Percentiles rank a stretch among this genome's conserved stretches.
Evolutionary conservation across 495 filamentous ascomycete genomes (phyloP).

Genomic region (Talaromyces borbonicus): DNA sequence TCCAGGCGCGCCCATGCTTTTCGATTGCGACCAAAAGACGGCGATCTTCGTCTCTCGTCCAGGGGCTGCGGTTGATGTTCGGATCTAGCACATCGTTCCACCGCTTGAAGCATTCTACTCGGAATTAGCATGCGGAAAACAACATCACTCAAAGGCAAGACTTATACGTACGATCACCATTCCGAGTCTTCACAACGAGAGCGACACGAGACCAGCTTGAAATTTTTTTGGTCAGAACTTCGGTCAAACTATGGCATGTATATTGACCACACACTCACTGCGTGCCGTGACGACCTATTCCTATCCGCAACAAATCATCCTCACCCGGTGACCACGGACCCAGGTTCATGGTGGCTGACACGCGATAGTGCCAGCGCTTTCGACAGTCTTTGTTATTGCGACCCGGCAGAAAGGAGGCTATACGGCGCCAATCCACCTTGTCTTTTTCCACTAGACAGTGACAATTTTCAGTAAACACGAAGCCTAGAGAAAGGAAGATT

Average conservation of each 20-base stretch:
- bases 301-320: conserved; percentile 17
- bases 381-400: conserved; percentile 22
- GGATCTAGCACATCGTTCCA: conserved; percentile 18
- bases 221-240: background rate
- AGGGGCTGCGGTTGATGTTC: conserved; percentile 13
- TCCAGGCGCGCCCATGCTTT: conserved; percentile 11
- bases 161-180: conserved; percentile 20
- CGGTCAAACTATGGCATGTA: too few relatives aligned
- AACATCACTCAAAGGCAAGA: background rate
- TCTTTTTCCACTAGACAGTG: conserved; percentile 3
- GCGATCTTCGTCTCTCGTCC: conserved; percentile 13
- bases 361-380: conserved; percentile 15
- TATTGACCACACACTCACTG: conserved; percentile 3
- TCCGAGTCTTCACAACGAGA: conserved; percentile 14
- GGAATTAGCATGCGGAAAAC: background rate
- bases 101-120: conserved; percentile 17
- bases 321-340: conserved; percentile 17
- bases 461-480: too few relatives aligned
- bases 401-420: conserved; percentile 12
- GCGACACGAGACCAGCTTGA: conserved; percentile 17
- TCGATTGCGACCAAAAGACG: conserved; percentile 9
- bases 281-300: conserved; percentile 12
- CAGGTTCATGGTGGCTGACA: conserved; percentile 7
- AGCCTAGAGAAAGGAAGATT: background rate
- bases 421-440: conserved; percentile 12